Conservation (phyloP, 371 early-diverging fungal species). For the Mucor mucedo region DNA sequence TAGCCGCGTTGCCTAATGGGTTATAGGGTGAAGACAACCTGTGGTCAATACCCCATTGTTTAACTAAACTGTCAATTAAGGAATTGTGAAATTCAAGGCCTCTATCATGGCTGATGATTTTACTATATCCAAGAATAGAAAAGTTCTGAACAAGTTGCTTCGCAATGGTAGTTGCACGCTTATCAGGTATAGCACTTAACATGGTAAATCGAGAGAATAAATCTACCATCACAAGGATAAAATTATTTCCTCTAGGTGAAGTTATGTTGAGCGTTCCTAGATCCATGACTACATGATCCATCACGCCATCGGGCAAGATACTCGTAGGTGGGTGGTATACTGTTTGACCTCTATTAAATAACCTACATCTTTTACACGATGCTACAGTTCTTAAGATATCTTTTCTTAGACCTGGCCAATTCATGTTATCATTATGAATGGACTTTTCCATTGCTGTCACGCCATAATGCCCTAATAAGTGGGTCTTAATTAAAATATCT, state of each 20-base stretch:
- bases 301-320: neutral
- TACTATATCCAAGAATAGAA: no score
- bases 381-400: neutral
- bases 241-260: slow-evolving; percentile 10
- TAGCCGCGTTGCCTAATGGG: neutral
- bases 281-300: slow-evolving; percentile 11
- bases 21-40: neutral
- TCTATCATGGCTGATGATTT: neutral
- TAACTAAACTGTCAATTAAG: neutral
- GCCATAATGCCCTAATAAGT: slow-evolving; percentile 8
- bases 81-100: slow-evolving; percentile 4
- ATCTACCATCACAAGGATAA: slow-evolving; percentile 16
- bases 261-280: slow-evolving; percentile 7
- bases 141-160: no score
- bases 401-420: neutral
- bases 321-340: slow-evolving; percentile 5
- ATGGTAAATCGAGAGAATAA: no score
- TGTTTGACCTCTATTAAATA: slow-evolving; percentile 1
- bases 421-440: neutral
- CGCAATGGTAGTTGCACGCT: no score
- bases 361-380: neutral
- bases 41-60: slow-evolving; percentile 2
- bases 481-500: neutral
- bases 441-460: neutral
- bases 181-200: no score